These are phyloP conservation scores for Solanum habrochaites DNA, from an alignment of 257 asterid species.

Conservation along the genomic window DNA sequence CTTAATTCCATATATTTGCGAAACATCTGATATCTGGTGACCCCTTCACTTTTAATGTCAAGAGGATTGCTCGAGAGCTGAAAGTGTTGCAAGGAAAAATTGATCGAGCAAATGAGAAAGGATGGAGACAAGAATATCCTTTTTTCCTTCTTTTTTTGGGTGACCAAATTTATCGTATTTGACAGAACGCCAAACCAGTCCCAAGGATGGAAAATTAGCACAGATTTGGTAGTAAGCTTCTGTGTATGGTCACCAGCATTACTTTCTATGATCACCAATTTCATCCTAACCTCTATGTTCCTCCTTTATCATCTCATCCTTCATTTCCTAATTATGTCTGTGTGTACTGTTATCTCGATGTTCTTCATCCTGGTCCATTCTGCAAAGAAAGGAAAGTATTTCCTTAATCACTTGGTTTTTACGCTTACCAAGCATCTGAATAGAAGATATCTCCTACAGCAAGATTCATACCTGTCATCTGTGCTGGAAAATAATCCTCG, in stretches of 20 bases:
- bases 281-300: not conserved
- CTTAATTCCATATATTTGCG: not conserved
- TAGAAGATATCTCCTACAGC: not conserved
- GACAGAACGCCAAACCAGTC: not conserved
- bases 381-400: not conserved
- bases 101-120: conserved; percentile 67
- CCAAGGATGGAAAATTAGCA: not conserved
- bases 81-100: conserved; percentile 24
- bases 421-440: not conserved
- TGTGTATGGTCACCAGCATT: not conserved
- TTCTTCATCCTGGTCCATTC: not conserved
- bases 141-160: not conserved
- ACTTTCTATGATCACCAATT: not conserved
- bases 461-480: not conserved
- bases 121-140: conserved; percentile 84
- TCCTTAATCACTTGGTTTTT: not conserved
- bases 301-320: not conserved
- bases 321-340: not conserved
- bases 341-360: not conserved
- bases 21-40: not conserved
- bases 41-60: conserved; percentile 12
- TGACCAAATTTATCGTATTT: not conserved
- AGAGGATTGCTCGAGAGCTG: conserved; percentile 67
- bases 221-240: not conserved
- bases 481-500: not conserved